These are phyloP conservation scores for Boletus barrowsii DNA, from an alignment of 768 basidiomycete species.

Conservation along the genomic window DNA sequence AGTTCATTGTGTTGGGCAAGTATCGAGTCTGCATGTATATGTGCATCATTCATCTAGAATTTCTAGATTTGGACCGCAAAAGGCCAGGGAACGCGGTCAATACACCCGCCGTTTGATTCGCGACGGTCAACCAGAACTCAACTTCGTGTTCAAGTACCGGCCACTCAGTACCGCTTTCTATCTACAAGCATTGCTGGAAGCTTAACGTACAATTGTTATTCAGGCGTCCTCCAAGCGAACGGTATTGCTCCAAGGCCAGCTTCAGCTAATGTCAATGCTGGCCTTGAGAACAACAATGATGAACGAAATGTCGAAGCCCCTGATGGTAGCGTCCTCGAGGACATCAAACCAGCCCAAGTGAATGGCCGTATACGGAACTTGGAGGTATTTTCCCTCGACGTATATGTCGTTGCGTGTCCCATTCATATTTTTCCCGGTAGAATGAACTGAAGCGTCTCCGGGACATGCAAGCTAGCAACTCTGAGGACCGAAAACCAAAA, in stretches of 20 bases:
- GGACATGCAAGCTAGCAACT: neutral
- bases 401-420: neutral
- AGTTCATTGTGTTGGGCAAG: conserved; percentile 18
- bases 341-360: neutral
- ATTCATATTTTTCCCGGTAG: neutral
- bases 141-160: conserved; percentile 21
- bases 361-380: conserved; percentile 2
- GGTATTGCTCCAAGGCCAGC: conserved; percentile 12
- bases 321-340: neutral
- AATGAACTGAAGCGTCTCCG: conserved; percentile 17
- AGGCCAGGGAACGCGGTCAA: accelerated
- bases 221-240: conserved; percentile 20
- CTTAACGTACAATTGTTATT: neutral
- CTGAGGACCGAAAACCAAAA: conserved; percentile 12
- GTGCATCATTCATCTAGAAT: neutral
- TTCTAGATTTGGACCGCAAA: conserved; percentile 13
- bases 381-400: conserved; percentile 1
- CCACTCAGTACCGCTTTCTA: conserved; percentile 11
- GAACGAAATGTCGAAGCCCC: neutral
- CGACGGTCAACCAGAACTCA: conserved; percentile 2
- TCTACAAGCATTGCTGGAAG: neutral
- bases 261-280: neutral
- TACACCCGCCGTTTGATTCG: neutral
- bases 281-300: neutral
- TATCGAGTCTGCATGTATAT: neutral